These are phyloP conservation scores for Saccharomyces paradoxus DNA, from an alignment of 805 yeast genomes.

Conservation along the genomic window DNA sequence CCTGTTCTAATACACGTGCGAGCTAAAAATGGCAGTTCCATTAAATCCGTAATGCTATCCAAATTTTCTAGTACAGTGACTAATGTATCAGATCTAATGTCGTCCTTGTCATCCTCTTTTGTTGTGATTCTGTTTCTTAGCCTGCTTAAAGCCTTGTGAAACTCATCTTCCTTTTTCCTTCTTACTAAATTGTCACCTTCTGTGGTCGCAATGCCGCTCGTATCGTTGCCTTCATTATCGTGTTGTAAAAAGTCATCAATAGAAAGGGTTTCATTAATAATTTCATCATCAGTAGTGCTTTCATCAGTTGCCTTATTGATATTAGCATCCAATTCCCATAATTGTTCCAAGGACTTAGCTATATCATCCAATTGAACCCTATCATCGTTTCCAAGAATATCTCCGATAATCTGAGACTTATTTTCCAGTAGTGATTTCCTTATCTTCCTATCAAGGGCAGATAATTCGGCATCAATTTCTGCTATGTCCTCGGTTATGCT, in stretches of 20 bases:
- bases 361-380: constrained; percentile 11
- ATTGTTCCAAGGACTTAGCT: constrained; percentile 17
- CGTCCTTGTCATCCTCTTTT: constrained; percentile 10
- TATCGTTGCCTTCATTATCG: constrained; percentile 14
- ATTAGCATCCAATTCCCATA: constrained; percentile 27
- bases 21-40: constrained; percentile 78
- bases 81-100: constrained; percentile 13
- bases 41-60: constrained; percentile 64
- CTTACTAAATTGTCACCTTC: constrained; percentile 13
- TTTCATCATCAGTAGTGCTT: neutral
- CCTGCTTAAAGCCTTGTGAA: constrained; percentile 24
- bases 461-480: constrained; percentile 53
- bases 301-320: constrained; percentile 6
- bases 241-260: constrained; percentile 15
- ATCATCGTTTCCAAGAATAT: constrained; percentile 30
- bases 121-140: constrained; percentile 13
- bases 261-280: neutral
- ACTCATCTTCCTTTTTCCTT: constrained; percentile 20
- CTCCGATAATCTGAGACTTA: constrained; percentile 35
- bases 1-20: constrained; percentile 80
- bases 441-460: constrained; percentile 40
- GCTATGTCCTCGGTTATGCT: constrained; percentile 58
- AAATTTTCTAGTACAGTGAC: constrained; percentile 48
- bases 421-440: constrained; percentile 32
- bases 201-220: constrained; percentile 2